Conservation (phyloP, 441 rosid species). For the Theobroma grandiflorum region DNA sequence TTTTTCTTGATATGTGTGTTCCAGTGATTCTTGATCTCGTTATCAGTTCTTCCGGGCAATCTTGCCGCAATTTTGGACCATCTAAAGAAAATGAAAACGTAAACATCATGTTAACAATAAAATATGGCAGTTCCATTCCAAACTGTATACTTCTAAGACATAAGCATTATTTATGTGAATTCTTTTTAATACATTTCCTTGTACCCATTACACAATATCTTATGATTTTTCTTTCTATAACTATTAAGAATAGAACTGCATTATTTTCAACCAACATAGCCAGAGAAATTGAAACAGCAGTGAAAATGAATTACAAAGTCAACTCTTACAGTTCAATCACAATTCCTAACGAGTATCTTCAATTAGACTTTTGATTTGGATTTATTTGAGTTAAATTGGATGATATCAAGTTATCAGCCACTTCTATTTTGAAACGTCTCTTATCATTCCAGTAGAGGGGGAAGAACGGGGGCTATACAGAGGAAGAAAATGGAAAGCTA, state of each 20-base stretch:
- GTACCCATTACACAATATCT: background rate
- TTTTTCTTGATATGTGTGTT: slow-evolving; percentile 78
- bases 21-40: slow-evolving; percentile 84
- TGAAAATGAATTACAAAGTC: background rate
- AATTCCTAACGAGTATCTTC: background rate
- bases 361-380: background rate
- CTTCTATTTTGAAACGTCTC: background rate
- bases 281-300: no score
- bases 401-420: background rate
- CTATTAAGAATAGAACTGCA: background rate
- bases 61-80: slow-evolving; percentile 79
- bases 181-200: background rate
- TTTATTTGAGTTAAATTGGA: background rate
- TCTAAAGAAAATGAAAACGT: slow-evolving; percentile 36
- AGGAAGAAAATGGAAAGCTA: background rate
- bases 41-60: slow-evolving; percentile 73
- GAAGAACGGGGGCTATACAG: background rate
- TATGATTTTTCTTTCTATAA: background rate
- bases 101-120: background rate
- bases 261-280: background rate
- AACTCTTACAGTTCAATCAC: background rate
- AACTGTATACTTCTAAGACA: background rate
- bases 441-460: background rate
- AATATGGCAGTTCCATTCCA: background rate
- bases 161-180: background rate